Conservation (phyloP, 1,139 yeast species). For the Taphrina sp. region DNA sequence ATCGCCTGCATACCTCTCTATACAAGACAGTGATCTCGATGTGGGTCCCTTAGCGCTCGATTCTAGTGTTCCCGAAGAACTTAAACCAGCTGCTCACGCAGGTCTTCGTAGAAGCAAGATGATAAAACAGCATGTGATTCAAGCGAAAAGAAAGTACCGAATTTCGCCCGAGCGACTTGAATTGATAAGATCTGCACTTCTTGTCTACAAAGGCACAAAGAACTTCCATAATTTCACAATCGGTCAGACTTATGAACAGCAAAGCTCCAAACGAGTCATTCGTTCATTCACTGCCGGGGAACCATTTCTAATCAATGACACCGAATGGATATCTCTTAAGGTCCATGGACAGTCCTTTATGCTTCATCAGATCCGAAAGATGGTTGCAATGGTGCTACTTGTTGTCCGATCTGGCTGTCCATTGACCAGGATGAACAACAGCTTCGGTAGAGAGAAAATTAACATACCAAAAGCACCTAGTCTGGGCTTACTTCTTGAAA, state of each 20-base stretch:
- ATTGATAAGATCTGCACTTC: conserved; percentile 64
- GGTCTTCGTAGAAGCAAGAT: conserved; percentile 42
- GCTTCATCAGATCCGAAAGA: conserved; percentile 96
- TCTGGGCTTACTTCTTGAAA: conserved; percentile 80
- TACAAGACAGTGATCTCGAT: conserved; percentile 9
- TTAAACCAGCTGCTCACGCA: conserved; percentile 26
- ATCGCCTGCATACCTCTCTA: conserved; percentile 1
- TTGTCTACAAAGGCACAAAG: conserved; percentile 78
- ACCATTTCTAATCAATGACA: conserved; percentile 86
- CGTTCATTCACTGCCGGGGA: conserved; percentile 75
- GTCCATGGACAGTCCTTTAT: conserved; percentile 98
- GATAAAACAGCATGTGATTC: conserved; percentile 40
- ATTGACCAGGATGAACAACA: conserved; percentile 66
- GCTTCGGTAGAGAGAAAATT: conserved; percentile 69
- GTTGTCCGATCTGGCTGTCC: conserved; percentile 87
- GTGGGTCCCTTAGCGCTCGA: conserved; percentile 21
- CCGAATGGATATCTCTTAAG: conserved; percentile 95
- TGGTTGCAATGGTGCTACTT: conserved; percentile 94
- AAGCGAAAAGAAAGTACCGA: conserved; percentile 63
- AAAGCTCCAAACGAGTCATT: conserved; percentile 81
- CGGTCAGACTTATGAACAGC: conserved; percentile 82
- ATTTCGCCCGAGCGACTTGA: conserved; percentile 61
- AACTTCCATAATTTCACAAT: conserved; percentile 94
- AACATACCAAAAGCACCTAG: conserved; percentile 98
- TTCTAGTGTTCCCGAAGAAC: conserved; percentile 7